Evolutionary conservation across 192 early-diverging fungal species (phyloP).

Genomic region (Gigaspora rosea): DNA sequence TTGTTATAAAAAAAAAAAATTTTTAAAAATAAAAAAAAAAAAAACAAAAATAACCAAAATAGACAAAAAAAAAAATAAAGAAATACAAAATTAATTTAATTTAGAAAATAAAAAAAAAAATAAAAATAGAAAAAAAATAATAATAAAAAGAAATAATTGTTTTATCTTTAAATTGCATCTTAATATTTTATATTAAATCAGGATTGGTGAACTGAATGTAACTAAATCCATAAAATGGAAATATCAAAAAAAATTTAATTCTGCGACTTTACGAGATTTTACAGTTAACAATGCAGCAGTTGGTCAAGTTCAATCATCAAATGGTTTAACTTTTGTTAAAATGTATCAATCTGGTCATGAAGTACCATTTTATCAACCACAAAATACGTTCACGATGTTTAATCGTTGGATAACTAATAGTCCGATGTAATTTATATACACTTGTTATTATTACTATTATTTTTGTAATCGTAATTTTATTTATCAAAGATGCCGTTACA

Average conservation of each 20-base stretch:
- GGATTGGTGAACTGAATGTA: slow-evolving; percentile 14
- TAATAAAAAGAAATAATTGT: no score
- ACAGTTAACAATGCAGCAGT: background rate
- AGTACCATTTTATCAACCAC: slow-evolving; percentile 51
- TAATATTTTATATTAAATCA: slow-evolving; percentile 18
- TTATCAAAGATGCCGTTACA: no score
- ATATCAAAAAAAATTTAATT: slow-evolving; percentile 17
- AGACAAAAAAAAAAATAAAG: no score
- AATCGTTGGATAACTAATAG: slow-evolving; percentile 18
- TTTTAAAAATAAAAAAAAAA: background rate
- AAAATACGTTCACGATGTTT: slow-evolving; percentile 40
- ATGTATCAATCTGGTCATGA: slow-evolving; percentile 52
- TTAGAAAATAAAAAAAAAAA: no score
- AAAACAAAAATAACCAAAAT: no score
- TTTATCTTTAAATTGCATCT: no score
- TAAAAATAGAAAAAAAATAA: no score
- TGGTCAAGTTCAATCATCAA: slow-evolving; percentile 40
- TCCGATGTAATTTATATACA: no score
- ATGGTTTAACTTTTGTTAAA: slow-evolving; percentile 42
- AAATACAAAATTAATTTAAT: background rate
- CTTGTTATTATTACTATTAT: no score
- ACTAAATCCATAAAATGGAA: slow-evolving; percentile 8
- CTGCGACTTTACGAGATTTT: background rate
- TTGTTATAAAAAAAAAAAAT: background rate
- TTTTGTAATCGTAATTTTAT: no score